Evolutionary conservation across 139 green algal species (phyloP).

Genomic region (Chlamydomonas sphaeroides): DNA sequence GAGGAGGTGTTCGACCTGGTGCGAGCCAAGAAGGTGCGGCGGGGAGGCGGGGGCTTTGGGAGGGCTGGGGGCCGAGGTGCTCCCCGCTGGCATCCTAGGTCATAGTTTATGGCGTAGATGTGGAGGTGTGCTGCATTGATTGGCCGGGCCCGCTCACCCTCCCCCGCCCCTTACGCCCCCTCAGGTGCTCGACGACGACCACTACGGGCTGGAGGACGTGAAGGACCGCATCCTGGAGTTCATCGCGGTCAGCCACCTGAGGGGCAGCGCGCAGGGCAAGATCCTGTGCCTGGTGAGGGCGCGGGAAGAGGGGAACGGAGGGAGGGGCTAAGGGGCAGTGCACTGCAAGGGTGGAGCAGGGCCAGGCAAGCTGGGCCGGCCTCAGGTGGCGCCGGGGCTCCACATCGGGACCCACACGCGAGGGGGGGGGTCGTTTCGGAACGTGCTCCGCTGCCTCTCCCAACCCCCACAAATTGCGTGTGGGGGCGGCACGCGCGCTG

Average conservation of each 20-base stretch:
- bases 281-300: conserved; percentile 90
- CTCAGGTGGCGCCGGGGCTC: too few species aligned
- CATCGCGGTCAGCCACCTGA: conserved; percentile 91
- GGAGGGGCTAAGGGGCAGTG: too few species aligned
- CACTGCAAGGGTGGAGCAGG: too few species aligned
- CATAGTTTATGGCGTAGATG: not conserved
- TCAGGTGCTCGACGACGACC: conserved; percentile 93
- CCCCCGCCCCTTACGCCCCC: not conserved
- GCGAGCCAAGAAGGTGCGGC: conserved; percentile 72
- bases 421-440: not conserved
- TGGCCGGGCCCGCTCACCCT: too few species aligned
- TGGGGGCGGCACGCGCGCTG: too few species aligned
- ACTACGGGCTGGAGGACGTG: conserved; percentile 95
- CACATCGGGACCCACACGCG: too few species aligned
- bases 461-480: too few species aligned
- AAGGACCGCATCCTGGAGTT: conserved; percentile 98
- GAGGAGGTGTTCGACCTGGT: conserved; percentile 89
- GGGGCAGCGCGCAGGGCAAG: conserved; percentile 90
- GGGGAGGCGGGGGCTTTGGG: not conserved
- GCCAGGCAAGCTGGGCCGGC: too few species aligned
- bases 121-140: not conserved
- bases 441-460: too few species aligned
- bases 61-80: too few species aligned
- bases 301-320: too few species aligned
- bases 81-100: too few species aligned